phyloP scores from a whole-genome alignment of 2,329 filamentous ascomycete genomes.

The Nothomitra cinnamomea region DNA sequence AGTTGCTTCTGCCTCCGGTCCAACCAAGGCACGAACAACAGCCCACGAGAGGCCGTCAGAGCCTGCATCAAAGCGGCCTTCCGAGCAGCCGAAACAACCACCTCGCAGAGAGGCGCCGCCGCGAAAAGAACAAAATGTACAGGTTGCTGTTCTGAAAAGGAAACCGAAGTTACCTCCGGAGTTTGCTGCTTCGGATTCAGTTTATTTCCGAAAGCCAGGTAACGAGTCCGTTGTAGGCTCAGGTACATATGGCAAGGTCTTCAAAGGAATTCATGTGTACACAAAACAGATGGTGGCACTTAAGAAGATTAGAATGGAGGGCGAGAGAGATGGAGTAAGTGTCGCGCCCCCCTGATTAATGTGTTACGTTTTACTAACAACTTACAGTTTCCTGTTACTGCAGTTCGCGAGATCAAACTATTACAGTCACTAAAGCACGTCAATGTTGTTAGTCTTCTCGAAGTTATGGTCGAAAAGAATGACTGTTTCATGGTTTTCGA shows the following conservation, averaged over 20 bases:
- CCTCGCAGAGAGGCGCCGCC: constrained; percentile 22
- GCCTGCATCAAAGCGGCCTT: constrained; percentile 26
- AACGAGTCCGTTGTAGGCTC: constrained; percentile 94
- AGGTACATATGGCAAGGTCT: constrained; percentile 90
- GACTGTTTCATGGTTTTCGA: constrained; percentile 99
- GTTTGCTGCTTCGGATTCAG: constrained; percentile 63
- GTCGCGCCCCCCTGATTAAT: background rate
- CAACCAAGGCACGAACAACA: constrained; percentile 16
- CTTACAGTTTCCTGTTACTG: constrained; percentile 60
- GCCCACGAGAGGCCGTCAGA: constrained; percentile 33
- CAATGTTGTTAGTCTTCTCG: constrained; percentile 69
- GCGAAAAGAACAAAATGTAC: constrained; percentile 43
- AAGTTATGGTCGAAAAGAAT: constrained; percentile 97
- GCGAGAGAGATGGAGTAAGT: constrained; percentile 59
- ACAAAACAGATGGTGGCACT: constrained; percentile 68
- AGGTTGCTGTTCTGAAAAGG: constrained; percentile 51
- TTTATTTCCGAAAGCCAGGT: constrained; percentile 90
- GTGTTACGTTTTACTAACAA: constrained; percentile 14
- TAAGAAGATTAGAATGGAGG: constrained; percentile 88
- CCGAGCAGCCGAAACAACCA: constrained; percentile 18
- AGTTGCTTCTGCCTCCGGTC: constrained; percentile 24
- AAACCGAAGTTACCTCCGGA: constrained; percentile 56
- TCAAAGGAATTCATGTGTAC: constrained; percentile 87
- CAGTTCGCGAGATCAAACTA: constrained; percentile 79
- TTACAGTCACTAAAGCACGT: constrained; percentile 70